A percentile compares a stretch with the other conserved stretches of the same genome.
Conservation (phyloP, 768 basidiomycete genomes). For the Peribolospora baueri region DNA sequence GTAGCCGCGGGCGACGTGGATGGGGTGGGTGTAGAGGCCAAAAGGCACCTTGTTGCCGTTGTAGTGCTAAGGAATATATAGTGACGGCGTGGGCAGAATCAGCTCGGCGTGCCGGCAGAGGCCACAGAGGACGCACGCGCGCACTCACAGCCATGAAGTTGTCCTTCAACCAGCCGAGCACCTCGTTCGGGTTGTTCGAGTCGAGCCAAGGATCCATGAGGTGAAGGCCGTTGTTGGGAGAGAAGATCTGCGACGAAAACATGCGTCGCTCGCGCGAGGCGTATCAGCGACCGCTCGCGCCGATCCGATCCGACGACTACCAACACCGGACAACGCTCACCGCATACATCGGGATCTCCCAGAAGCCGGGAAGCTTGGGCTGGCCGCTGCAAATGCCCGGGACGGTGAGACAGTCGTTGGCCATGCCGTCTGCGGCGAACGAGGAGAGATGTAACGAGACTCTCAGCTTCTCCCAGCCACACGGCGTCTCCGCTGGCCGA, state of each 20-base stretch:
- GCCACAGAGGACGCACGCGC: background rate
- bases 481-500: too few species aligned
- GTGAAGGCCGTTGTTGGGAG: slow-evolving; percentile 26
- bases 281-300: background rate
- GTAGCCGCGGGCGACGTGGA: slow-evolving; percentile 31
- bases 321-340: slow-evolving; percentile 16
- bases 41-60: slow-evolving; percentile 50
- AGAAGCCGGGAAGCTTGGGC: slow-evolving; percentile 48
- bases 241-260: background rate
- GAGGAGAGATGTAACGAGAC: too few species aligned
- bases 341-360: slow-evolving; percentile 69
- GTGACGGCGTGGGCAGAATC: background rate
- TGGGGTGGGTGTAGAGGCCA: slow-evolving; percentile 58
- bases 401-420: slow-evolving; percentile 45
- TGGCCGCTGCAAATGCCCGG: slow-evolving; percentile 38
- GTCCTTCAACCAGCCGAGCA: slow-evolving; percentile 34
- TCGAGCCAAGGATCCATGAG: slow-evolving; percentile 63
- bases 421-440: slow-evolving; percentile 27
- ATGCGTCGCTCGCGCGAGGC: background rate
- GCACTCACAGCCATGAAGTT: slow-evolving; percentile 44
- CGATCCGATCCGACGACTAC: background rate
- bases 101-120: background rate
- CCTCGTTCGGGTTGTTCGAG: background rate
- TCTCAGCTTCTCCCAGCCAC: too few species aligned
- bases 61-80: slow-evolving; percentile 14